Conservation (phyloP, 108 stramenopile genomes). For the Cyclotella choctawhatcheeana region DNA sequence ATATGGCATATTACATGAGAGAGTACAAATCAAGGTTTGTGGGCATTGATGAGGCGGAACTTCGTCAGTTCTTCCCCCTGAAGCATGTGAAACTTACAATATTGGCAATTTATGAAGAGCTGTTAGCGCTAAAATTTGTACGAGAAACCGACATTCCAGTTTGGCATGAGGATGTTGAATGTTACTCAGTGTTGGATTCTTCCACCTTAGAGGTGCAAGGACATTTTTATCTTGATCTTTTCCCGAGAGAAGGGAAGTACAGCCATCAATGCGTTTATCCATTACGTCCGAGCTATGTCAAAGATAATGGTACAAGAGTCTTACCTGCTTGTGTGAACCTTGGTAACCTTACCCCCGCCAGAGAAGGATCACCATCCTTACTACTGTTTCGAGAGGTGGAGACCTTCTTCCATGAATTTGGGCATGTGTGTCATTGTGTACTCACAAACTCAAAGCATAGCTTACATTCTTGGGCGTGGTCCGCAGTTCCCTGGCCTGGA, state of each 20-base stretch:
- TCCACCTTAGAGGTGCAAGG: conserved; percentile 8
- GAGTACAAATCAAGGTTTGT: conserved; percentile 19
- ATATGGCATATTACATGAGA: conserved; percentile 20
- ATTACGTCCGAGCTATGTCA: conserved; percentile 20
- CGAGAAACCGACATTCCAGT: conserved; percentile 15
- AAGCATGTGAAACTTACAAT: conserved; percentile 26
- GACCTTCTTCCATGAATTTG: conserved; percentile 39
- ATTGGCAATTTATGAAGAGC: conserved; percentile 14
- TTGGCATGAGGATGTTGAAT: conserved; percentile 35
- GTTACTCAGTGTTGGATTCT: conserved; percentile 18
- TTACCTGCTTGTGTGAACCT: conserved; percentile 25
- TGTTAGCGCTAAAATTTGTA: conserved; percentile 21
- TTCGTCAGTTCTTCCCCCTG: conserved; percentile 21
- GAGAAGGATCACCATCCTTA: conserved; percentile 11
- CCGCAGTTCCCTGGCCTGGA: conserved; percentile 31
- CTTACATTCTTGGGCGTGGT: conserved; percentile 29
- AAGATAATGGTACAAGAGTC: neutral
- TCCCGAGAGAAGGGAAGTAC: conserved; percentile 24
- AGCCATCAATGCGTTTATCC: conserved; percentile 32
- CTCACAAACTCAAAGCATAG: conserved; percentile 19
- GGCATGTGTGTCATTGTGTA: conserved; percentile 27
- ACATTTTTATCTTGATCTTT: conserved; percentile 27
- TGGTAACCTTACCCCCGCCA: conserved; percentile 8
- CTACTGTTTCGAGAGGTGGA: conserved; percentile 35
- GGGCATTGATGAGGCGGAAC: conserved; percentile 27